phyloP scores from a whole-genome alignment of 75 land plant species.

The Pinus tabuliformis region DNA sequence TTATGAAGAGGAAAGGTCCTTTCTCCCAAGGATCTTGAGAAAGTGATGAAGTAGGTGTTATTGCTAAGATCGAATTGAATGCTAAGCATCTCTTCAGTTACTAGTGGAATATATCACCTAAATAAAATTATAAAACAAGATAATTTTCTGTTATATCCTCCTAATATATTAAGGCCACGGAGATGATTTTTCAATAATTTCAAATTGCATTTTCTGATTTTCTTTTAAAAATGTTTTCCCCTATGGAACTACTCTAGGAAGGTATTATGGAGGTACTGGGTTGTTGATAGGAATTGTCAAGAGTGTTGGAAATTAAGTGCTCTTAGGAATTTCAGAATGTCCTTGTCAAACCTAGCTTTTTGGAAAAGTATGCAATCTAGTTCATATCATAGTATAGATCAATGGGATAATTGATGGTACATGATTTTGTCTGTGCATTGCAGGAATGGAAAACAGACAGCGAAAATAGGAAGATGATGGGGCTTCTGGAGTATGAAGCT shows the following conservation, averaged over 20 bases:
- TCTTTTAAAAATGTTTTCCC: not conserved
- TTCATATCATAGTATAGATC: not conserved
- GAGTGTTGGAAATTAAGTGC: not conserved
- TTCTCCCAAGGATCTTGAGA: not conserved
- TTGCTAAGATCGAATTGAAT: not conserved
- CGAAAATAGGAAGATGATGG: slow-evolving; percentile 23
- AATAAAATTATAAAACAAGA: not conserved
- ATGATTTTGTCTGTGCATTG: not conserved
- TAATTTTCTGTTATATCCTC: not conserved
- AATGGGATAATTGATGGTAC: not conserved
- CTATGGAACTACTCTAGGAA: not conserved
- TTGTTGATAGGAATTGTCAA: no score
- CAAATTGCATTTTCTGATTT: not conserved
- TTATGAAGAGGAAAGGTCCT: not conserved
- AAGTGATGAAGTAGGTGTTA: not conserved
- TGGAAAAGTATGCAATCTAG: not conserved
- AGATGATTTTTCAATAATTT: not conserved
- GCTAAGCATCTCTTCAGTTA: not conserved
- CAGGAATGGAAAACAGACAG: slow-evolving; percentile 38
- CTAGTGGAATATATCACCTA: not conserved
- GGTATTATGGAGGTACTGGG: not conserved
- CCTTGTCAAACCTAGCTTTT: not conserved
- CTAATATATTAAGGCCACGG: not conserved
- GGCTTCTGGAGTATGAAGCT: slow-evolving; percentile 47
- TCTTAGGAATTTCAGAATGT: not conserved